Conservation (phyloP, 495 filamentous ascomycete species). For the Talaromyces nanjingensis region DNA sequence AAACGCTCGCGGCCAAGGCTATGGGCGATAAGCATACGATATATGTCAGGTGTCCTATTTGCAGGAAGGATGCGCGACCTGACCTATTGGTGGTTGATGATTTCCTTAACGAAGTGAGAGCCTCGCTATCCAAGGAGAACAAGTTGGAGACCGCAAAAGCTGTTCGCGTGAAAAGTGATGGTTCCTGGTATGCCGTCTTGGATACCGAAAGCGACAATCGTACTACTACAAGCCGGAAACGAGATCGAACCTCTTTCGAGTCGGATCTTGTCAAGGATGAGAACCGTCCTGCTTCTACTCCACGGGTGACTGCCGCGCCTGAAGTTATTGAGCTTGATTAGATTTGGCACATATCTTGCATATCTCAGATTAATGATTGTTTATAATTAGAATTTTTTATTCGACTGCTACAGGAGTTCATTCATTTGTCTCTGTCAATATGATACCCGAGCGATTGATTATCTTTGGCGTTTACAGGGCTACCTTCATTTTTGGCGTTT, state of each 20-base stretch:
- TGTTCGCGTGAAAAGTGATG: slow-evolving; percentile 50
- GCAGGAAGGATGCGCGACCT: slow-evolving; percentile 66
- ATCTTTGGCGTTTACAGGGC: not conserved
- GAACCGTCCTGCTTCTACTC: not conserved
- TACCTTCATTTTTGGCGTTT: not conserved
- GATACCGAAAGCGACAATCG: slow-evolving; percentile 24
- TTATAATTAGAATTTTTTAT: not conserved
- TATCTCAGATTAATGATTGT: not conserved
- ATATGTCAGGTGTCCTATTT: slow-evolving; percentile 78
- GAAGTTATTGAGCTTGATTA: slow-evolving; percentile 30
- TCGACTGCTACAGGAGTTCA: not conserved
- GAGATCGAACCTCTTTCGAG: slow-evolving; percentile 6
- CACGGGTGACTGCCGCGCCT: slow-evolving; percentile 10
- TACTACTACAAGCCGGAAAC: slow-evolving; percentile 4
- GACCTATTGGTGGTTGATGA: slow-evolving; percentile 59
- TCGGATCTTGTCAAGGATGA: slow-evolving; percentile 7
- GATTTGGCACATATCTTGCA: not conserved
- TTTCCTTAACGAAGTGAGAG: slow-evolving; percentile 56
- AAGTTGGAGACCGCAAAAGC: slow-evolving; percentile 40
- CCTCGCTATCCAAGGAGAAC: slow-evolving; percentile 34
- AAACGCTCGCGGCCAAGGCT: slow-evolving; percentile 46
- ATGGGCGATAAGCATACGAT: slow-evolving; percentile 54
- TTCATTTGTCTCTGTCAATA: not conserved
- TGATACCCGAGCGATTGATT: slow-evolving; percentile 9
- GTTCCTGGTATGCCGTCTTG: slow-evolving; percentile 43